Base-by-base conservation (phyloP, 2,329 filamentous ascomycete species). In the Hawksworthiomyces lignivorus region DNA sequence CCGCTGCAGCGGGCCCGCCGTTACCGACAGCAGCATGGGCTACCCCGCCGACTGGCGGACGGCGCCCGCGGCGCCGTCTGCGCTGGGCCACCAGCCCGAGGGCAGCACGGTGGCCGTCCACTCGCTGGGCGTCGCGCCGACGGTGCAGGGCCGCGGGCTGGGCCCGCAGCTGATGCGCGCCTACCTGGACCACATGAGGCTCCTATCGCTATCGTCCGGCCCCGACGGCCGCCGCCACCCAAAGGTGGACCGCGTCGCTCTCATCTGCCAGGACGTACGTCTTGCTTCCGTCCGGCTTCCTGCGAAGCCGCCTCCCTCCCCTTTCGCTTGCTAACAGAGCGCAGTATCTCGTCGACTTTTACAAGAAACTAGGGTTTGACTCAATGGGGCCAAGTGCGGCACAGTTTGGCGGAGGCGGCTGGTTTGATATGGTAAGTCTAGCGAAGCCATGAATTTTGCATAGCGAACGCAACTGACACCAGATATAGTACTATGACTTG, bases 21-120 rank as follows among this genome's bases (percentile, higher is more conserved):
- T 94, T 41, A 84, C 80, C 2, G 87, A 94, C 54, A 70, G 70
- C 7, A 79, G 86, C 49, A 94, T 95, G 86, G 74, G 70, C 18
- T 70, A 82, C 31, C 87, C 87, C 1, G 60, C 67, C 29, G 73
- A 83, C 56, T 90, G 84, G 81, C 67, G 70, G 46, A 67, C 69
- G 36, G 67, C 68, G 33, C 63, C 61, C 44, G 58, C 56, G 38
- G 62, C 67, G 39, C 58, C 62, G 43, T 67, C 72, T 21, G 56
- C 60, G 2, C 55, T 78, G 9, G 87, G 87, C 24, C 86, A 94
- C 60, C 76, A 84, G 52, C 77, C 87, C 45, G 66, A 69, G 14
- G 87, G 87, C 29, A 65, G 78, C 32, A 94, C 86, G 0, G 72
- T 95, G 42, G 86, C 80, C 42, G 65, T 95, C 37, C 89, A 96